A percentile compares a stretch with the other conserved stretches of the same genome.
These are phyloP conservation scores for Arabidopsis arenosa DNA, from an alignment of 345 rosid genomes.

Conservation along the genomic window DNA sequence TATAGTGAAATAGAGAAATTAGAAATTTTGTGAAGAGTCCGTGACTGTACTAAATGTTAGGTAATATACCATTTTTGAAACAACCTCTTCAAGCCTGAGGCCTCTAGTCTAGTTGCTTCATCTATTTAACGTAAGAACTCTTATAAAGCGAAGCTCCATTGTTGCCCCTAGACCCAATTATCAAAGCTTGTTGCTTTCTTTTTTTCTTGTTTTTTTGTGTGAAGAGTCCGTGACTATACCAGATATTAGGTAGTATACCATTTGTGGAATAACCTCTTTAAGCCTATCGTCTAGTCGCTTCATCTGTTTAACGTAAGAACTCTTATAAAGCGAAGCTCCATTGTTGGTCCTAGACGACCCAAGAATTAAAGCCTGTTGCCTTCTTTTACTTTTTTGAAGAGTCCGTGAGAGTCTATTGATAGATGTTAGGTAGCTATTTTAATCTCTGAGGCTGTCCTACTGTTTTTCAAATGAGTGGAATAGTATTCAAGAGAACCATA, in stretches of 20 bases:
- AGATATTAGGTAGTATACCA: background rate
- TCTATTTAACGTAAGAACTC: background rate
- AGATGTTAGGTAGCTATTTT: too few species aligned
- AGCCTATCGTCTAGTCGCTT: background rate
- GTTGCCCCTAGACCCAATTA: background rate
- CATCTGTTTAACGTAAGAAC: background rate
- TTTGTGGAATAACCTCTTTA: background rate
- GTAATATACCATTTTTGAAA: background rate
- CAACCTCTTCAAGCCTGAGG: background rate
- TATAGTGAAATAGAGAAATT: background rate
- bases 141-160: background rate
- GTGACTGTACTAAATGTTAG: background rate
- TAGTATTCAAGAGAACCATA: too few species aligned
- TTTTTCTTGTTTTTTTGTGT: too few species aligned
- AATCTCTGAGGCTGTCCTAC: too few species aligned
- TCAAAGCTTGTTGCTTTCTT: too few species aligned
- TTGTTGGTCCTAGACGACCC: background rate
- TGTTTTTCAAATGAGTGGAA: too few species aligned
- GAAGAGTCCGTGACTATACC: too few species aligned
- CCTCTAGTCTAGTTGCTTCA: background rate
- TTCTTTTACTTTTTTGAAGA: too few species aligned
- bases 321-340: background rate
- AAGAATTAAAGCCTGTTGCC: too few species aligned
- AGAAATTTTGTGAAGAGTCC: background rate
- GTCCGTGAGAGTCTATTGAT: too few species aligned